phyloP scores from a whole-genome alignment of 441 rosid species.

The Viola pubescens region DNA sequence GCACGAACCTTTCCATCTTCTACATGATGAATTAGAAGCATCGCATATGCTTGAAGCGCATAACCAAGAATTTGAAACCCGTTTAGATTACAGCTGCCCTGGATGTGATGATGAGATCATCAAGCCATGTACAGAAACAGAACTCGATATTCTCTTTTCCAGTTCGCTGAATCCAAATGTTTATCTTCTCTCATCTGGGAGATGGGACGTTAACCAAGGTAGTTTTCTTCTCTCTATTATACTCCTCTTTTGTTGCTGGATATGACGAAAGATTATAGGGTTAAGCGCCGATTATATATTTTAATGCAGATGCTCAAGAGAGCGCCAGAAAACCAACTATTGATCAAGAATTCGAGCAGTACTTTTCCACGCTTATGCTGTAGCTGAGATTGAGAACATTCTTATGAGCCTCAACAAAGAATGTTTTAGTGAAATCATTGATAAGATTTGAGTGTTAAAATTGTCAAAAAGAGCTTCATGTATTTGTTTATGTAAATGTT shows the following conservation, averaged over 20 bases:
- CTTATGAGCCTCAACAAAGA: not conserved
- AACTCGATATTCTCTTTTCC: slow-evolving; percentile 20
- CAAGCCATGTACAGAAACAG: slow-evolving; percentile 22
- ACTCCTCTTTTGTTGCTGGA: not conserved
- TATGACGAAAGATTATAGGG: too few species aligned
- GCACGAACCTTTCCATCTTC: slow-evolving; percentile 6
- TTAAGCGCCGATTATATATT: not conserved
- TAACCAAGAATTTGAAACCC: slow-evolving; percentile 23
- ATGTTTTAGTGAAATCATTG: too few species aligned
- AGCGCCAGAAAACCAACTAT: slow-evolving; percentile 47
- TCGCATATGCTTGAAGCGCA: slow-evolving; percentile 27
- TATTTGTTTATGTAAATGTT: too few species aligned
- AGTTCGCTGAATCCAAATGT: slow-evolving; percentile 20
- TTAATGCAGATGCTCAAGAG: slow-evolving; percentile 26
- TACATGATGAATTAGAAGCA: not conserved
- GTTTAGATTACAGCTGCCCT: slow-evolving; percentile 19
- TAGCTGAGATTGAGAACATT: slow-evolving; percentile 16
- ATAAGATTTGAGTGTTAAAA: too few species aligned
- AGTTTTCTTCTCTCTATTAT: slow-evolving; percentile 1
- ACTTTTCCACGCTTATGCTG: slow-evolving; percentile 65
- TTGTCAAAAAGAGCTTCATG: too few species aligned
- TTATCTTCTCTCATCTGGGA: slow-evolving; percentile 48
- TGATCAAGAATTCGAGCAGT: slow-evolving; percentile 78
- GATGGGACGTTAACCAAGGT: slow-evolving; percentile 53
- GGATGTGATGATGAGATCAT: slow-evolving; percentile 27